Evolutionary conservation across 2,329 filamentous ascomycete genomes (phyloP), one percentile per base, ranked within the genome.

Genomic region (Davidsoniella australis): DNA sequence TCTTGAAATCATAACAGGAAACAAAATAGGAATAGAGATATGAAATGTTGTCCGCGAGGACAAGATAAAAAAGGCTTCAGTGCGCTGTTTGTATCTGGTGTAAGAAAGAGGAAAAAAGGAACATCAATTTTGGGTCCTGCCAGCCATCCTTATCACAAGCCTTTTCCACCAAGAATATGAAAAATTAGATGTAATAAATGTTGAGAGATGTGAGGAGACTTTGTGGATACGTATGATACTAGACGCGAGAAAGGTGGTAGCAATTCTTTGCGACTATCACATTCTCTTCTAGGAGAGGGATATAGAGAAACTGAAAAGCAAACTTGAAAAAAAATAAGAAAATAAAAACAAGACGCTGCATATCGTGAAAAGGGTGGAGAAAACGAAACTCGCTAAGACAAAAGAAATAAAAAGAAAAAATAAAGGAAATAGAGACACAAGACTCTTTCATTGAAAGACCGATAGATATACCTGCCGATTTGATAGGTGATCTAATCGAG

Each of bases 381-480:
- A 42, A 37, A 40, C 17, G 42, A 36, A 41, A 33, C 24, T n/a
- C 16, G 39, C 44, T 39, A 4, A 41, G 20, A 38, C 33, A 43
- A 33, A 39, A 10, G 29, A 20, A 46, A 50, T 33, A 40, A 45
- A 39, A 38, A 47, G 39, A 44, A 42, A 42, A 33, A 37, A 38
- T n/a, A 46, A 47, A 37, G 23, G 45, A 44, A 51, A 42, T n/a
- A 41, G 10, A 39, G 29, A 29, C 4, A 12, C 29, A 33, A 33
- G 6, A 33, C 12, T 33, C 29, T 33, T 4, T 9, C 4, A 33
- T 33, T 9, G 8, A n/a, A 47, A 10, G 17, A 41, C 2, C 12
- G 14, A 33, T 29, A 14, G 14, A 33, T 29, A 14, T 37, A 14
- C 2, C 5, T 23, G 20, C 20, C 20, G 20, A 1, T 12, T 12